These are phyloP conservation scores for Populus deltoides DNA, from an alignment of 345 rosid species.

Conservation along the genomic window DNA sequence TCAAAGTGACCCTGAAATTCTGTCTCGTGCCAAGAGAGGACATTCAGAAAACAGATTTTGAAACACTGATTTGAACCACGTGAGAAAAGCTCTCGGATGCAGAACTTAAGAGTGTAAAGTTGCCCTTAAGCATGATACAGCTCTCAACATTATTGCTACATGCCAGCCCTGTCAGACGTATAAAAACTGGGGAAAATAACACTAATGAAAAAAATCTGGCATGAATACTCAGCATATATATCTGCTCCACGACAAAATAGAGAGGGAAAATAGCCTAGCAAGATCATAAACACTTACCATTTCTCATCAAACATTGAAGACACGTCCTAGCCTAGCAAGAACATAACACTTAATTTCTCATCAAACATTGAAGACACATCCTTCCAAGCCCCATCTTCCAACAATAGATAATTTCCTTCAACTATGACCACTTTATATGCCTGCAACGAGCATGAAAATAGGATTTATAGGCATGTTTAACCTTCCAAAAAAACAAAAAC, in stretches of 20 bases:
- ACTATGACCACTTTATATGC: conserved; percentile 87
- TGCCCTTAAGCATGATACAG: background rate
- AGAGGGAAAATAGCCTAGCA: conserved; percentile 4
- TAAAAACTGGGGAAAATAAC: background rate
- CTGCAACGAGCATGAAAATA: conserved; percentile 43
- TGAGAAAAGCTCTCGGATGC: background rate
- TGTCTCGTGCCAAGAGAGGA: background rate
- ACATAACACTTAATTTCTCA: conserved; percentile 59
- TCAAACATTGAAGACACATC: conserved; percentile 69
- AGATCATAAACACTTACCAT: conserved; percentile 35
- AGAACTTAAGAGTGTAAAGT: background rate
- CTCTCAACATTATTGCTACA: background rate
- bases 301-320: conserved; percentile 74
- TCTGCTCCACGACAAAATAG: background rate
- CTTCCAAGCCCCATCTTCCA: conserved; percentile 72
- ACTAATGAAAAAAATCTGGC: background rate
- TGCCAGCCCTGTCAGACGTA: background rate
- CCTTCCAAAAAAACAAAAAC: background rate
- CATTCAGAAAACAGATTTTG: background rate
- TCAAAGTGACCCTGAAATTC: background rate
- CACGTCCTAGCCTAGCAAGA: conserved; percentile 37
- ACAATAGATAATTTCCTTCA: conserved; percentile 78
- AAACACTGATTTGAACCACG: background rate
- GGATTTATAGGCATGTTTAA: background rate
- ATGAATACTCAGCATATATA: conserved; percentile 4